Base-by-base conservation (phyloP, 345 rosid genomes). In the Erodium maritimum region DNA sequence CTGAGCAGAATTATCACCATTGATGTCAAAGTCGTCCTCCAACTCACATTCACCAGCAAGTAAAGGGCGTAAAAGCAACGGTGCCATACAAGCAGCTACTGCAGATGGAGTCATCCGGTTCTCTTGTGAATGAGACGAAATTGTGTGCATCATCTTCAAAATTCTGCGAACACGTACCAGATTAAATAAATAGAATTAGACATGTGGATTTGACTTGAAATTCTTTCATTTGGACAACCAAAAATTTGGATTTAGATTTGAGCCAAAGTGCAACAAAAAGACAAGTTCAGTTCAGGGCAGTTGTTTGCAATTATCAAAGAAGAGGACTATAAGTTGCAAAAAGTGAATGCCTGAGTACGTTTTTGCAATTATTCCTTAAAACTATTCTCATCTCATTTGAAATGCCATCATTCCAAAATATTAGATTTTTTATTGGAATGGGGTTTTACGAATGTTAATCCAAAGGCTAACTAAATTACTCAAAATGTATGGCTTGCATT, bases 81-180 rank as follows among this genome's bases (percentile, higher is more conserved):
- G 99, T 55, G 99, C 97, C 99, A 89, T 93, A 91, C 99, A 93
- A 69, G 97, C 97, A 74, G 97, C 97, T 59, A 93, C 97, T 59
- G 99, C 99, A 66, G 95, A 85, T 69, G 95, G 75, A 72, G 78
- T 83, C 97, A 89, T 93, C 63, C 99, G 79, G 71, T 93, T 93
- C 76, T 89, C 96, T 66, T 73, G 78, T 73, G 90, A 74, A 80
- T 85, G 84, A 65, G 90, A 82, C 23, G 97, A 78, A 57, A 93
- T 69, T 17, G 80, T 71, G 71, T 82, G 90, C 97, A 93, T 89
- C 97, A 87, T 85, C 80, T 83, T 89, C 79, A 89, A 75, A 67
- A 93, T 79, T 75, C 99, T 93, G 85, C 72, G 70, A 52, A 69
- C 66, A 29, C 3, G 48, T 42, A 42, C 17, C 17, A 10, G 66